phyloP scores from a whole-genome alignment of 352 stramenopile species.

The Pythium periplocum region DNA sequence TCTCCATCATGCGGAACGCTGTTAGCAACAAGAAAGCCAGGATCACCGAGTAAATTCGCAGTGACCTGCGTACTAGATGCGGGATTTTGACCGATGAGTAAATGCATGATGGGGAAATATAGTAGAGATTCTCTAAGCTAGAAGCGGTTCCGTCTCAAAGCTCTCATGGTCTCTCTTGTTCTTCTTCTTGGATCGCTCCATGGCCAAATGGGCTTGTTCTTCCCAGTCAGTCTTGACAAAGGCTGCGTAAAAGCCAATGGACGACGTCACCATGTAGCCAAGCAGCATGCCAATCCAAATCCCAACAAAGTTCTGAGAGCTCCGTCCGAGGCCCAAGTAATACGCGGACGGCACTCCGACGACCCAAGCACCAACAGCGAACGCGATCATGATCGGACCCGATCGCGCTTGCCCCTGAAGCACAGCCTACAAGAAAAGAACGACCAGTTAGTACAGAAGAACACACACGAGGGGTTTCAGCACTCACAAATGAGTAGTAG shows the following conservation, averaged over 20 bases:
- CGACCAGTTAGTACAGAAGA: not conserved
- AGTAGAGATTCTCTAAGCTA: not conserved
- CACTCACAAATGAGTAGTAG: slow-evolving; percentile 64
- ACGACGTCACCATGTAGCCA: slow-evolving; percentile 71
- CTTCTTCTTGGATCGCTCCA: slow-evolving; percentile 37
- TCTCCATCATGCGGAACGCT: slow-evolving; percentile 12
- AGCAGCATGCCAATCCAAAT: slow-evolving; percentile 70
- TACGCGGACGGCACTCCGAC: slow-evolving; percentile 72
- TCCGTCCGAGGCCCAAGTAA: slow-evolving; percentile 44
- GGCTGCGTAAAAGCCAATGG: slow-evolving; percentile 56
- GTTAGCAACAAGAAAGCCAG: slow-evolving; percentile 16
- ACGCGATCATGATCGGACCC: slow-evolving; percentile 50
- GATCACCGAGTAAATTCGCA: not conserved
- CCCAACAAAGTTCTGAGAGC: slow-evolving; percentile 36
- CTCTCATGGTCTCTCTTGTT: not conserved
- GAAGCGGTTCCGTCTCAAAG: slow-evolving; percentile 14
- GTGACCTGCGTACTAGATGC: not conserved
- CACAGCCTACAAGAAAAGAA: slow-evolving; percentile 34
- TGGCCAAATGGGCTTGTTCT: slow-evolving; percentile 37
- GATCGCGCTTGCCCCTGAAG: slow-evolving; percentile 59
- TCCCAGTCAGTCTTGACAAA: slow-evolving; percentile 64
- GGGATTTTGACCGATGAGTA: not conserved
- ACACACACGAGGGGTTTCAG: not conserved
- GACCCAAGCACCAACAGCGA: slow-evolving; percentile 58
- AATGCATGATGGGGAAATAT: no score